Base-by-base conservation (phyloP, 75 land plant genomes). In the Pinus taeda region DNA sequence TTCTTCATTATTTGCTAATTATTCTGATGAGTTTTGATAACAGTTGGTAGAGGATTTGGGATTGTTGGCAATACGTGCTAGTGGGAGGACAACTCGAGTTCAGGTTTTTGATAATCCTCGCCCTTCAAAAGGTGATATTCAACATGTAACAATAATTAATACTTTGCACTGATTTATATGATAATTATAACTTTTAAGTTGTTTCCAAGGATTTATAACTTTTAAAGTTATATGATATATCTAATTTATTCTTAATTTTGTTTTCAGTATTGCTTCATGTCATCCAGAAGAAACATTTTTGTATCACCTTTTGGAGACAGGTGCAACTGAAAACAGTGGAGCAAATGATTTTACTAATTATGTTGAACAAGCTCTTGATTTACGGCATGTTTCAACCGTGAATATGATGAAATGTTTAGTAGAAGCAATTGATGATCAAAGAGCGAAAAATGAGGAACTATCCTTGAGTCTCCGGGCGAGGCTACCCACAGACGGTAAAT, bases 251-350 rank as follows among this genome's bases (percentile, higher is more conserved):
- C 57, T 26, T 55, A 9, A 61, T 73, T 15, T 66, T 3, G 3
- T 22, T n/a, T 62, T 63, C 18, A 15, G 11, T 6, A 24, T 62
- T 61, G 36, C 83, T 13, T 78, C 85, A 42, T 87, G 89, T 55
- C 86, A 86, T 73, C 77, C 89, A 7, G 94, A 96, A 75, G 91
- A 96, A 75, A 87, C 85, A 15, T 93, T 96, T 80, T 83, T 93
- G 58, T 86, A 85, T 55, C 86, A 94, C 60, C 87, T 96, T 18
- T 58, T 93, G 66, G 73, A 82, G 61, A 71, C 30, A 63, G 80
- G 79, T 62, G 81, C 86, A 7, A 80, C 85, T 60, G 83, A 87
- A 67, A 80, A 73, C 55, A 81, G 59, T 59, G 83, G 61, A 4
- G 45, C 30, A 65, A 87, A 76, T 72, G 77, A 33, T 33, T 33